These are phyloP conservation scores for Abelmoschus esculentus DNA, from an alignment of 345 rosid genomes.

Conservation along the genomic window DNA sequence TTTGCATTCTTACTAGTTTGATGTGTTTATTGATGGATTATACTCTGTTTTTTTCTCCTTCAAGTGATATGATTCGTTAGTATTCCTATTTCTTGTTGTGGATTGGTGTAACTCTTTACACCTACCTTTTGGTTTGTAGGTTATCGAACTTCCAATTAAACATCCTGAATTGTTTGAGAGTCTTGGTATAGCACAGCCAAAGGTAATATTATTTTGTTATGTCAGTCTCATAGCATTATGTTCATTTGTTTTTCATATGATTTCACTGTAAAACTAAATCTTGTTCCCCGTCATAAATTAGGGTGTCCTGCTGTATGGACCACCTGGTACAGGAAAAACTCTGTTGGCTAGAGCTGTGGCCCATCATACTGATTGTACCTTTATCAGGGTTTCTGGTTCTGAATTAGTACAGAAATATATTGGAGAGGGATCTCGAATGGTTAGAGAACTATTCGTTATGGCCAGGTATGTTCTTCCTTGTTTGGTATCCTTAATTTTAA, in stretches of 20 bases:
- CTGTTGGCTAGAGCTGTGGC: constrained; percentile 98
- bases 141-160: constrained; percentile 97
- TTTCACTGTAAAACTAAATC: neutral
- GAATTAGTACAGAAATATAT: constrained; percentile 95
- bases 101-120: constrained; percentile 5
- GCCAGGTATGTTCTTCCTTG: constrained; percentile 56
- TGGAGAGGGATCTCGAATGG: constrained; percentile 99
- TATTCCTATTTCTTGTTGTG: neutral
- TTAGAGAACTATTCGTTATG: constrained; percentile 97
- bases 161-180: constrained; percentile 97
- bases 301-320: constrained; percentile 97
- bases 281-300: constrained; percentile 14
- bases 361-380: constrained; percentile 98
- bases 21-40: neutral
- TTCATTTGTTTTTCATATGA: constrained; percentile 6
- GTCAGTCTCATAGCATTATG: neutral
- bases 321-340: constrained; percentile 98
- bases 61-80: neutral
- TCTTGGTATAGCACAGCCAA: constrained; percentile 98
- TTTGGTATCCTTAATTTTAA: neutral
- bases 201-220: constrained; percentile 36
- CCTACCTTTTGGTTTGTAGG: constrained; percentile 34
- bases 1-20: constrained; percentile 3
- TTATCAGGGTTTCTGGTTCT: constrained; percentile 98
- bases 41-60: neutral